Evolutionary conservation across 1,284 basidiomycete species (phyloP).

Genomic region (Pterulicium gracile): DNA sequence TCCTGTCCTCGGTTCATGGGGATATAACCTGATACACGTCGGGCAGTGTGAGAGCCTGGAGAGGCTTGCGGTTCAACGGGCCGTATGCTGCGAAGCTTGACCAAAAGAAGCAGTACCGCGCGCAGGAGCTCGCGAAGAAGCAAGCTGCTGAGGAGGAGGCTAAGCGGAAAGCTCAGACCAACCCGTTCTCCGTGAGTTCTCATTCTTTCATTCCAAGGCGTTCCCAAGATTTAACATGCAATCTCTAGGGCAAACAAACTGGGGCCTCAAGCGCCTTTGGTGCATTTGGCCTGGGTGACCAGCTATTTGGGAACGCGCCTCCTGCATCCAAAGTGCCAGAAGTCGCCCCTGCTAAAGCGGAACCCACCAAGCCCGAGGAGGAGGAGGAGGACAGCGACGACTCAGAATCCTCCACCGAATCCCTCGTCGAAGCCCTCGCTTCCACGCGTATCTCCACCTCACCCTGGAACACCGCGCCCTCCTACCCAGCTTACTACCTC

Average conservation of each 20-base stretch:
- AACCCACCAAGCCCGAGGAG: constrained; percentile 13
- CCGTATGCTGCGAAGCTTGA: constrained; percentile 63
- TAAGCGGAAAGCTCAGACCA: constrained; percentile 30
- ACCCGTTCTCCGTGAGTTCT: constrained; percentile 59
- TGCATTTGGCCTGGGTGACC: constrained; percentile 45
- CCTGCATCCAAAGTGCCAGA: constrained; percentile 10
- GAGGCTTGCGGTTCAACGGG: constrained; percentile 59
- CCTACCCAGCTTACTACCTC: constrained; percentile 59
- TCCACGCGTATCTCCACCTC: constrained; percentile 45
- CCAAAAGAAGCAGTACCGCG: constrained; percentile 11
- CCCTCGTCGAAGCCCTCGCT: constrained; percentile 50
- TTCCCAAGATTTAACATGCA: too few relatives aligned
- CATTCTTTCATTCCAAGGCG: not conserved
- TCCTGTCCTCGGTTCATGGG: constrained; percentile 3
- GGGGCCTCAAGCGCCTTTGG: constrained; percentile 17
- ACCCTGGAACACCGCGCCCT: constrained; percentile 49
- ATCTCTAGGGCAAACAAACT: constrained; percentile 10
- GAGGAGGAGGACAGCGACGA: constrained; percentile 24
- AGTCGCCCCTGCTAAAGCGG: constrained; percentile 8
- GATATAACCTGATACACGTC: constrained; percentile 10
- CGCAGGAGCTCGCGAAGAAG: constrained; percentile 22
- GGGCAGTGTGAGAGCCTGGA: constrained; percentile 65
- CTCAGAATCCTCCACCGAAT: constrained; percentile 28
- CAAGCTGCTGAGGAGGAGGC: constrained; percentile 23
- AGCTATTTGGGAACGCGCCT: constrained; percentile 42